These are phyloP conservation scores for Backusella tuberculispora DNA, from an alignment of 192 early-diverging fungal genomes.

Conservation along the genomic window DNA sequence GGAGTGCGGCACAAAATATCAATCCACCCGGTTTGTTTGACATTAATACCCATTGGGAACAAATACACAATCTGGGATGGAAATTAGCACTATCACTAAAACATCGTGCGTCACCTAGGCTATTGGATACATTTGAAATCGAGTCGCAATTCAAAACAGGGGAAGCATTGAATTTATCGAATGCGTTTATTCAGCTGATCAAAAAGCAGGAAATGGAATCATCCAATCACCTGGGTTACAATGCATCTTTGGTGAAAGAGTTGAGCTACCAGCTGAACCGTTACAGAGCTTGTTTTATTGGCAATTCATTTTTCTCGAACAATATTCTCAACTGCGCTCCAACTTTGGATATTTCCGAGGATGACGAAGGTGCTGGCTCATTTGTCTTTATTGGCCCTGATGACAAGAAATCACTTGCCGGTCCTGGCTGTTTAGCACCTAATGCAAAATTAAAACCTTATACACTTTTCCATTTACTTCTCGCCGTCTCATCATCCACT, in stretches of 20 bases:
- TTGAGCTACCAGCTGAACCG: not conserved
- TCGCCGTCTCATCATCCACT: not conserved
- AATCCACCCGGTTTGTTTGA: conserved; percentile 23
- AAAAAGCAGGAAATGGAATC: not conserved
- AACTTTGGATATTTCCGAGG: not conserved
- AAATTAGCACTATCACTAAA: conserved; percentile 22
- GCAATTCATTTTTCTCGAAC: not conserved
- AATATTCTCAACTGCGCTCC: conserved; percentile 11
- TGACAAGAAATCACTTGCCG: not conserved
- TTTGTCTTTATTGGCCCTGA: conserved; percentile 12
- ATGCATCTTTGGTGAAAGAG: conserved; percentile 1
- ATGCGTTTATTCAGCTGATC: conserved; percentile 8
- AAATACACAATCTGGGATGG: conserved; percentile 26
- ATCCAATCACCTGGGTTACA: not conserved
- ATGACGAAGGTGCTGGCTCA: not conserved
- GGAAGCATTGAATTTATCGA: conserved; percentile 2
- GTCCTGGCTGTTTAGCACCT: conserved; percentile 26
- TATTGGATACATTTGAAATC: conserved; percentile 30
- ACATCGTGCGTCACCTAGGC: conserved; percentile 20
- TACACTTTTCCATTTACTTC: conserved; percentile 24
- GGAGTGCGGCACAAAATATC: conserved; percentile 26
- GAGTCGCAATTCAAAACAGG: conserved; percentile 13
- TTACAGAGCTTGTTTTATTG: conserved; percentile 13
- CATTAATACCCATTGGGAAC: conserved; percentile 25
- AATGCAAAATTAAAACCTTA: conserved; percentile 36